phyloP scores from a whole-genome alignment of 495 filamentous ascomycete species.

The Astrothelium subdiscretum region DNA sequence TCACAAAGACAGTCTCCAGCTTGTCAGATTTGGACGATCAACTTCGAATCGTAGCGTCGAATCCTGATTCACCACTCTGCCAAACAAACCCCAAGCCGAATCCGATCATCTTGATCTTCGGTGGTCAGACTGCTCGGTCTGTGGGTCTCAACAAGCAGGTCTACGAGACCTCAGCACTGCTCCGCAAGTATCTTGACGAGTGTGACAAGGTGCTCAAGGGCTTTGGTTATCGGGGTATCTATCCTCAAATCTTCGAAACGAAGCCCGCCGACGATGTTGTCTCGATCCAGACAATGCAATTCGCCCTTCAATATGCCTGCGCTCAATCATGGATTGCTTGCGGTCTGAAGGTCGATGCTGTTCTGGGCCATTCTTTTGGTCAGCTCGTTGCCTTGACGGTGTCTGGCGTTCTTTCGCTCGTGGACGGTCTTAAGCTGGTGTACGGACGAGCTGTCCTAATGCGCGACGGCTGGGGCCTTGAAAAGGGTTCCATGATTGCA shows the following conservation, averaged over 20 bases:
- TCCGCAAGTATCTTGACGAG: constrained; percentile 2
- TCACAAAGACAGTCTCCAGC: background rate
- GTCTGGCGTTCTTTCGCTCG: constrained; percentile 7
- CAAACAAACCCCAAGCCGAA: background rate
- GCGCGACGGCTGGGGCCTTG: constrained; percentile 6
- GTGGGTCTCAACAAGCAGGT: background rate
- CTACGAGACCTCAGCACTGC: background rate
- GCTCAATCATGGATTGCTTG: constrained; percentile 6
- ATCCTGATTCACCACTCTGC: background rate
- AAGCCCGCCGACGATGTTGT: background rate
- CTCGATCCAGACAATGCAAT: background rate
- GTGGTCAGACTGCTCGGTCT: background rate
- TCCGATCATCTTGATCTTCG: background rate
- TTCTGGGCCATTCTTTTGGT: constrained; percentile 12
- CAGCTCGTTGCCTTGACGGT: constrained; percentile 12
- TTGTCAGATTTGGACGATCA: background rate
- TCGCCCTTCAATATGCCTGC: constrained; percentile 7
- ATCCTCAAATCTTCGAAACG: constrained; percentile 2
- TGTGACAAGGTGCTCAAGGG: background rate
- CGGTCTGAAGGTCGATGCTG: constrained; percentile 4
- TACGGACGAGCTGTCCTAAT: constrained; percentile 10
- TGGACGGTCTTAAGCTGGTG: constrained; percentile 11
- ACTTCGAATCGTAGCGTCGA: background rate
- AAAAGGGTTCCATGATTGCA: constrained; percentile 2
- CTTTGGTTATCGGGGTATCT: background rate